Evolutionary conservation across 1,284 basidiomycete species (phyloP).

Genomic region (Mycena sp.): DNA sequence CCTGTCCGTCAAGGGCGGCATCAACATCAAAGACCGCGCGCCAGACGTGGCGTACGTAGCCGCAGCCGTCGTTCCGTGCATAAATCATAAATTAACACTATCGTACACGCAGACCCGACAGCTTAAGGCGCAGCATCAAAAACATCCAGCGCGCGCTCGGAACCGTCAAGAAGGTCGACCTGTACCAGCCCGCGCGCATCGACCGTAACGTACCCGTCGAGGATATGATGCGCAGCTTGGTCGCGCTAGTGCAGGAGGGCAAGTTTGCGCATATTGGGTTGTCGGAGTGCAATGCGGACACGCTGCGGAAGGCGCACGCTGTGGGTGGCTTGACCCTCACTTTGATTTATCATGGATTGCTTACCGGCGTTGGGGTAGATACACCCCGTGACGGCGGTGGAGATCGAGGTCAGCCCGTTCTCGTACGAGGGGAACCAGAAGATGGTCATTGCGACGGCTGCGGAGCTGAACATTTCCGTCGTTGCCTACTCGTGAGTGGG

Average conservation of each 20-base stretch:
- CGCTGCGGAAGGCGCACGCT: conserved; percentile 56
- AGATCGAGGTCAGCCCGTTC: conserved; percentile 32
- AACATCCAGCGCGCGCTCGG: conserved; percentile 52
- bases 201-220: conserved; percentile 49
- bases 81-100: too few species aligned
- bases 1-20: conserved; percentile 49
- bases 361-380: background rate
- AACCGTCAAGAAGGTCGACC: conserved; percentile 56
- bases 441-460: conserved; percentile 29
- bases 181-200: conserved; percentile 56
- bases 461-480: conserved; percentile 31
- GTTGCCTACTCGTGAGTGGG: conserved; percentile 31
- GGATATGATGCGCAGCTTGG: conserved; percentile 44
- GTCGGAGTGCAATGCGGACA: conserved; percentile 59
- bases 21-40: background rate
- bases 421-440: conserved; percentile 30
- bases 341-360: background rate
- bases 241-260: conserved; percentile 48
- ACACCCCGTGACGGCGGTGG: conserved; percentile 27
- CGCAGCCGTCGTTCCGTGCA: background rate
- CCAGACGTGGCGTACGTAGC: conserved; percentile 15
- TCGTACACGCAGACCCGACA: conserved; percentile 41
- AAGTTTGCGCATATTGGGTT: conserved; percentile 61
- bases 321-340: conserved; percentile 35
- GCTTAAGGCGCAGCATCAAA: conserved; percentile 50